A percentile compares a stretch with the other conserved stretches of the same genome.
These are phyloP conservation scores for Nicotiana tabacum DNA, from an alignment of 257 asterid species.

Conservation along the genomic window DNA sequence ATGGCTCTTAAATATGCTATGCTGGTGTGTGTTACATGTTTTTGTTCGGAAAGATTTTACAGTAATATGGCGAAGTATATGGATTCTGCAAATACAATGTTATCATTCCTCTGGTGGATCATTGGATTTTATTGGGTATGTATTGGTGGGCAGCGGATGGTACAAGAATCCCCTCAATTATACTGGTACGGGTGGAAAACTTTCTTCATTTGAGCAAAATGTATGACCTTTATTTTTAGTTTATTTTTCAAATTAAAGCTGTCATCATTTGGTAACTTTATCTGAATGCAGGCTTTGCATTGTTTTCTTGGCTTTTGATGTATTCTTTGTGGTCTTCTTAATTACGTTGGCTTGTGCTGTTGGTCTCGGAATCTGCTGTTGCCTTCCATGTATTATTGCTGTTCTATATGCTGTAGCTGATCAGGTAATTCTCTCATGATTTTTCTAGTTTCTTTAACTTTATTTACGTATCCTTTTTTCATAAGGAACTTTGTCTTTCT, in stretches of 20 bases:
- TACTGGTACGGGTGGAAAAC: conserved; percentile 7
- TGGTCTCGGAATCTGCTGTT: conserved; percentile 10
- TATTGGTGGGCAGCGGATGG: conserved; percentile 15
- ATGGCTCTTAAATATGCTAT: background rate
- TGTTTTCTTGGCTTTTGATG: conserved; percentile 14
- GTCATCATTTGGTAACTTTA: background rate
- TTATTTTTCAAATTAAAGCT: background rate
- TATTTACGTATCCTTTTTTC: background rate
- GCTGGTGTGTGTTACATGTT: background rate
- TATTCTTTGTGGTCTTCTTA: conserved; percentile 3
- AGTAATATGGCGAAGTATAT: conserved; percentile 8
- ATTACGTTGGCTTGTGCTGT: background rate
- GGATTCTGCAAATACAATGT: conserved; percentile 13
- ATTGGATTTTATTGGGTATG: conserved; percentile 21
- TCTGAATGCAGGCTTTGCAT: conserved; percentile 8
- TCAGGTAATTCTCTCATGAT: background rate
- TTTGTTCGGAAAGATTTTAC: background rate
- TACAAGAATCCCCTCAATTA: conserved; percentile 13
- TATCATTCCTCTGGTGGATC: conserved; percentile 23
- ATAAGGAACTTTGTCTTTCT: background rate
- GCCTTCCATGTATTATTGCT: conserved; percentile 11
- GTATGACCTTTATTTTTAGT: background rate
- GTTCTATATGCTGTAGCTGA: conserved; percentile 4
- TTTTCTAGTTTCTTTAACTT: background rate
- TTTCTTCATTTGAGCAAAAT: background rate